Base-by-base conservation (phyloP, 345 rosid genomes). In the Punica granatum region DNA sequence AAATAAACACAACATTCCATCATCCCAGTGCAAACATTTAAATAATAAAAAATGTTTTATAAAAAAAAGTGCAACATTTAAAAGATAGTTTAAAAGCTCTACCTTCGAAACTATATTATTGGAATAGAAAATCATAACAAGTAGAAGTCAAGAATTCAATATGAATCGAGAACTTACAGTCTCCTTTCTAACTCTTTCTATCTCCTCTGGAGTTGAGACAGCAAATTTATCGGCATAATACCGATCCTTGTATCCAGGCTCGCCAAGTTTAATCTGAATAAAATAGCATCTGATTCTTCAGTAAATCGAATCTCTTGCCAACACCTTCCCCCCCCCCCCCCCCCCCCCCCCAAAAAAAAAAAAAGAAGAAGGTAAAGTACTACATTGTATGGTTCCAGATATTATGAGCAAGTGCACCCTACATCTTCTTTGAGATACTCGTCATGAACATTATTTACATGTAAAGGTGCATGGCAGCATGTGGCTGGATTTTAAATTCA, bases 161-260 rank as follows among this genome's bases (percentile, higher is more conserved):
- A 59, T n/a, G 63, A 23, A 59, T 10, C 28, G 60, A 35, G 39
- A 69, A 84, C 92, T 84, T 76, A 95, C 99, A 63, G 83, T 63
- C 70, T 95, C 98, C 61, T 80, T 77, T 79, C 80, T 90, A 71
- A 90, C 81, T 70, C 78, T 77, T 58, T 81, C 92, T 67, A 81
- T 82, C 71, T 88, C 88, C 63, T 76, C 87, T 12, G 73, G 84
- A 69, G 73, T 84, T 74, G 91, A 84, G 32, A 84, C 26, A 28
- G 74, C 81, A 76, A 90, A 88, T 73, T 95, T 95, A 80, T 92
- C 97, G 21, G 87, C 82, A 74, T 95, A 95, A 70, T 95, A 95
- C 76, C 98, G 84, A 70, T 90, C 91, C 74, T 88, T 92, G 80
- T 90, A 92, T 70, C 97, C 99, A 32, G 98, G 92, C 76, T 95